Evolutionary conservation across 257 asterid species (phyloP).

Genomic region (Linderniella brevidens): DNA sequence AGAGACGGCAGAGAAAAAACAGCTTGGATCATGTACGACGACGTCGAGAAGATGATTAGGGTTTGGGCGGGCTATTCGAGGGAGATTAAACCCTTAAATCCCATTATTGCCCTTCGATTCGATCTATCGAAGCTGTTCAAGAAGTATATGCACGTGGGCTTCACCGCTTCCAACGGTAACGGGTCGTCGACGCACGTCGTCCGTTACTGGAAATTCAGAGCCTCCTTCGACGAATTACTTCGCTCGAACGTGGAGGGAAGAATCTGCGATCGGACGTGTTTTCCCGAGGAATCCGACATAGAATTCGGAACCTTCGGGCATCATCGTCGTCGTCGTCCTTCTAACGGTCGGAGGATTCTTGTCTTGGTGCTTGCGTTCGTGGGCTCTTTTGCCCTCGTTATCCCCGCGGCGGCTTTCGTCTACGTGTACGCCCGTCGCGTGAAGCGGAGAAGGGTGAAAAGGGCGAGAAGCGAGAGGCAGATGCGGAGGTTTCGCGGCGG

Average conservation of each 20-base stretch:
- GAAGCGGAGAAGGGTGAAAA: slow-evolving; percentile 9
- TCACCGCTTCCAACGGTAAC: slow-evolving; percentile 46
- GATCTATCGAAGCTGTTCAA: slow-evolving; percentile 39
- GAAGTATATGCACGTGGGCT: slow-evolving; percentile 64
- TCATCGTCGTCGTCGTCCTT: too few species aligned
- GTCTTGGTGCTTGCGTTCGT: slow-evolving; percentile 11
- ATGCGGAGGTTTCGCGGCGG: slow-evolving; percentile 21
- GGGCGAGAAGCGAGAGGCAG: slow-evolving; percentile 10
- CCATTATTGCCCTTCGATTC: slow-evolving; percentile 27
- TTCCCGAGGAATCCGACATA: slow-evolving; percentile 15
- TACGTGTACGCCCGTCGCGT: slow-evolving; percentile 6
- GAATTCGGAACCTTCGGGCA: slow-evolving; percentile 10
- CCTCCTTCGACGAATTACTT: slow-evolving; percentile 15
- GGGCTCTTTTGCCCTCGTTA: slow-evolving; percentile 12
- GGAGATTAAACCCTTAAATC: slow-evolving; percentile 25
- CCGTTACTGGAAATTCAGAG: slow-evolving; percentile 40
- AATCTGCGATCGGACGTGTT: slow-evolving; percentile 17
- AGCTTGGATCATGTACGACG: slow-evolving; percentile 50
- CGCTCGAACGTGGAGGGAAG: too few species aligned
- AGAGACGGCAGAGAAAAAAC: slow-evolving; percentile 31
- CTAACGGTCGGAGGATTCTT: slow-evolving; percentile 7
- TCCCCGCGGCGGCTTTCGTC: slow-evolving; percentile 11
- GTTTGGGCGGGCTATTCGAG: slow-evolving; percentile 42
- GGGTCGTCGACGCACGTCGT: slow-evolving; percentile 32
- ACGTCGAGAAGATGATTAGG: slow-evolving; percentile 27